Conservation (phyloP, 129 eudicot species). For the Silybum marianum region DNA sequence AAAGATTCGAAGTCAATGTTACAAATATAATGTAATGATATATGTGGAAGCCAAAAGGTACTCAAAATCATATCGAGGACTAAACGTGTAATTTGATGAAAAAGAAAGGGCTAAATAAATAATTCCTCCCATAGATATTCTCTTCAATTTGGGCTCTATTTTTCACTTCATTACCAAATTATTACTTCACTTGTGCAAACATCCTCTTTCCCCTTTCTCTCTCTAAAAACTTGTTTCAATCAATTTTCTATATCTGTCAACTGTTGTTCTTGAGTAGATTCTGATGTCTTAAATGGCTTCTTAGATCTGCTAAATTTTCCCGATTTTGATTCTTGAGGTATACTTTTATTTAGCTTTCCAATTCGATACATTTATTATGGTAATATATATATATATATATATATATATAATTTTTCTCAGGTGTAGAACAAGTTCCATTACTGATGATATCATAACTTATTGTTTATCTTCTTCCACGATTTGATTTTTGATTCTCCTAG, state of each 20-base stretch:
- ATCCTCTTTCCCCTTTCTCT: slow-evolving; percentile 13
- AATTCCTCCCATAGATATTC: slow-evolving; percentile 9
- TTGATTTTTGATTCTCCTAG: background rate
- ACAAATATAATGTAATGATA: background rate
- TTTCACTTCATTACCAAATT: slow-evolving; percentile 34
- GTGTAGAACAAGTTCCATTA: background rate
- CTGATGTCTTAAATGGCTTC: slow-evolving; percentile 31
- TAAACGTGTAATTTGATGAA: background rate
- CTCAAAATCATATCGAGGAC: background rate
- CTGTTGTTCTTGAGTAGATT: slow-evolving; percentile 33
- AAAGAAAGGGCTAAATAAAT: slow-evolving; percentile 12
- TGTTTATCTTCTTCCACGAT: background rate
- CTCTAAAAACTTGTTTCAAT: slow-evolving; percentile 19
- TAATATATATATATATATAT: background rate
- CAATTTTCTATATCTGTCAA: slow-evolving; percentile 32
- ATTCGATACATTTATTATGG: background rate
- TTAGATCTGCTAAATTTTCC: slow-evolving; percentile 41
- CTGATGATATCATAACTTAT: background rate
- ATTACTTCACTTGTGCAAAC: slow-evolving; percentile 39
- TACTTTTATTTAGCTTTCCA: background rate
- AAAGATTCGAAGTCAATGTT: background rate
- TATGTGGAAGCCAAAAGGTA: background rate
- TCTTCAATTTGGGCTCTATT: slow-evolving; percentile 6
- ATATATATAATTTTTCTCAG: background rate
- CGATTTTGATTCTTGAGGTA: slow-evolving; percentile 34